A percentile compares a stretch with the other conserved stretches of the same genome.
Conservation (phyloP, 495 filamentous ascomycete genomes). For the Penicillium arizonense region DNA sequence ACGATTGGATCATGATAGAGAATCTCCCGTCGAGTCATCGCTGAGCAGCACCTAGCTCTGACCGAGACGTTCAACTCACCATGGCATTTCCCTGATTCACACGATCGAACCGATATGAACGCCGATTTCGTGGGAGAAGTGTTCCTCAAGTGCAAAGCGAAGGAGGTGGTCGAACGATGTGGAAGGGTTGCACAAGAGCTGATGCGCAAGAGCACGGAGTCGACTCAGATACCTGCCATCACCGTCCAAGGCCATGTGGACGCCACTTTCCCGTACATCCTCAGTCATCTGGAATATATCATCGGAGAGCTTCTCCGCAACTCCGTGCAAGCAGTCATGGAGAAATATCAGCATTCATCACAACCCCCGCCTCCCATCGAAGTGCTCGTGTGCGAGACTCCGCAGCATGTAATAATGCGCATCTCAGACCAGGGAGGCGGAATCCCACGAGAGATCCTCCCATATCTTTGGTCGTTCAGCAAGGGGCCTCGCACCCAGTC, state of each 20-base stretch:
- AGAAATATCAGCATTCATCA: slow-evolving; percentile 51
- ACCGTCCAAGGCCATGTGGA: slow-evolving; percentile 81
- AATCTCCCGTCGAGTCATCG: slow-evolving; percentile 94
- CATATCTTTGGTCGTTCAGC: slow-evolving; percentile 92
- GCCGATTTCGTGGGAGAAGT: slow-evolving; percentile 93
- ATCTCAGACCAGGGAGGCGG: slow-evolving; percentile 95
- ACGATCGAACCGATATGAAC: slow-evolving; percentile 59
- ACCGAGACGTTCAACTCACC: slow-evolving; percentile 93
- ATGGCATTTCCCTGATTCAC: slow-evolving; percentile 85
- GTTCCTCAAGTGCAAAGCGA: slow-evolving; percentile 90
- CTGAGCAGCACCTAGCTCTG: slow-evolving; percentile 95
- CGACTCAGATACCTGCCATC: slow-evolving; percentile 73
- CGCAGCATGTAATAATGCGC: slow-evolving; percentile 93
- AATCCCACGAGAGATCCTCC: slow-evolving; percentile 78
- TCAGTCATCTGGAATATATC: slow-evolving; percentile 95
- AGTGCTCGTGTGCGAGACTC: slow-evolving; percentile 90
- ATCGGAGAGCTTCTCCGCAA: slow-evolving; percentile 94
- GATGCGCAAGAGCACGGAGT: slow-evolving; percentile 67
- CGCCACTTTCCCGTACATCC: slow-evolving; percentile 93
- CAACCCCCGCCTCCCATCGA: slow-evolving; percentile 74
- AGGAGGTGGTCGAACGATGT: slow-evolving; percentile 82
- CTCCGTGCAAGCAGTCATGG: slow-evolving; percentile 87
- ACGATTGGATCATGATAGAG: slow-evolving; percentile 48
- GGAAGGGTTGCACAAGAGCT: slow-evolving; percentile 69
- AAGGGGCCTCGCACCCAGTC: slow-evolving; percentile 77